Evolutionary conservation across 2,329 filamentous ascomycete species (phyloP), one percentile per base, ranked within the genome.

Genomic region (Aureobasidium vineae): DNA sequence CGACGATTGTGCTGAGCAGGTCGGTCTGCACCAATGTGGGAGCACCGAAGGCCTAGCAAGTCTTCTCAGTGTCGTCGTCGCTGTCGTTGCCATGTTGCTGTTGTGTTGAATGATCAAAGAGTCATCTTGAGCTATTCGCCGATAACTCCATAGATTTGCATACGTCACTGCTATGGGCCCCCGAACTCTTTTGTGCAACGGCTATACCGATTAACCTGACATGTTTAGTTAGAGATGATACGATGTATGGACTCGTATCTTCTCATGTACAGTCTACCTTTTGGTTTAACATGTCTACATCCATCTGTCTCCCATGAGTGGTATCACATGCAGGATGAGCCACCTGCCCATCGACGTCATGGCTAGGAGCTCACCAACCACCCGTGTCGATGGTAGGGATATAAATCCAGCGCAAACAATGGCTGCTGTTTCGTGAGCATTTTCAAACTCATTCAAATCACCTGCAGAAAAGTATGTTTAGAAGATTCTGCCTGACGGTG

Each of bases 331-430:
- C 45, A 50, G 45, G 16, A 40, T 52, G 59, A 52, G 45, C 45
- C 59, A 63, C 45, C 45, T 40, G 56, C 19, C 41, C n/a, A 23
- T 45, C 59, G 45, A 63, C 59, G 59, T 63, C 59, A 63, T 63
- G 59, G 31, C 53, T 57, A n/a, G 23, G n/a, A 16, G 38, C 21
- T 47, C 41, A 36, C 57, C 57, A 47, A 61, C 59, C 59, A 63
- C 45, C 59, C 57, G 49, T 63, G 33, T 41, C 13, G 43, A 45
- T 23, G 38, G 23, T 47, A 54, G 19, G 16, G n/a, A 63, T 63
- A 63, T 63, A 63, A 26, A 38, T 49, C 1, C 8, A 41, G 31
- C 19, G 28, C 41, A 49, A 10, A 15, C 8, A 23, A 19, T 26
- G 23, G 8, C 21, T 50, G 15, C 13, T 26, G 8, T 11, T 28